These are phyloP conservation scores for Lichtheimia ornata DNA, from an alignment of 371 early-diverging fungal species.

Conservation along the genomic window DNA sequence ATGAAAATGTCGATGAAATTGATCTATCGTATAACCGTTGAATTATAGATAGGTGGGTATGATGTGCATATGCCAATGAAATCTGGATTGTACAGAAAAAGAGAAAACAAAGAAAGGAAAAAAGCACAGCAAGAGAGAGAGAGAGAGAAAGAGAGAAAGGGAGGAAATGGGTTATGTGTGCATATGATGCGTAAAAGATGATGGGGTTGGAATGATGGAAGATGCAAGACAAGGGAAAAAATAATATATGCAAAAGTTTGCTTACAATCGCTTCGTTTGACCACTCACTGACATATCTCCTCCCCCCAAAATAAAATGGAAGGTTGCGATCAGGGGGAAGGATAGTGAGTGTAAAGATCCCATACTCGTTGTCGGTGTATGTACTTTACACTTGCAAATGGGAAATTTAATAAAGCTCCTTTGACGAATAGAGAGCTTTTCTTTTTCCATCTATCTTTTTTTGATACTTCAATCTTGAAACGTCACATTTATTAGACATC, in stretches of 20 bases:
- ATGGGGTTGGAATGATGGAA: constrained; percentile 4
- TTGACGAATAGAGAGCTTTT: neutral
- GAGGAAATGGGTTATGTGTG: neutral
- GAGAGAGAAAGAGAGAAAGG: constrained; percentile 5
- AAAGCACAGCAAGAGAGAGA: constrained; percentile 6
- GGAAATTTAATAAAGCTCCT: constrained; percentile 5
- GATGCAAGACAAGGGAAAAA: constrained; percentile 11
- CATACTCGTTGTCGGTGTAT: neutral
- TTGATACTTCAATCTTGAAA: neutral
- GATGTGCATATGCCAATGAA: constrained; percentile 5
- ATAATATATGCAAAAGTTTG: constrained; percentile 14
- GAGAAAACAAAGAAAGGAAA: neutral
- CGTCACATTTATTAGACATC: too few species aligned
- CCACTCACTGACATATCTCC: neutral
- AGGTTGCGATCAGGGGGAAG: too few species aligned
- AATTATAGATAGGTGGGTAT: constrained; percentile 5
- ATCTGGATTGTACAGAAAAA: neutral
- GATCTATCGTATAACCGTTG: neutral
- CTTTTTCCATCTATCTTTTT: constrained; percentile 1
- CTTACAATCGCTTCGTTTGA: constrained; percentile 6
- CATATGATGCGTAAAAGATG: neutral
- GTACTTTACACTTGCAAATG: neutral
- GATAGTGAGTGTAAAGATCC: too few species aligned
- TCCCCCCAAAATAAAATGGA: neutral
- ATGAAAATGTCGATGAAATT: neutral